Evolutionary conservation across 305 asterid species (phyloP).

Genomic region (Solanum chacoense): DNA sequence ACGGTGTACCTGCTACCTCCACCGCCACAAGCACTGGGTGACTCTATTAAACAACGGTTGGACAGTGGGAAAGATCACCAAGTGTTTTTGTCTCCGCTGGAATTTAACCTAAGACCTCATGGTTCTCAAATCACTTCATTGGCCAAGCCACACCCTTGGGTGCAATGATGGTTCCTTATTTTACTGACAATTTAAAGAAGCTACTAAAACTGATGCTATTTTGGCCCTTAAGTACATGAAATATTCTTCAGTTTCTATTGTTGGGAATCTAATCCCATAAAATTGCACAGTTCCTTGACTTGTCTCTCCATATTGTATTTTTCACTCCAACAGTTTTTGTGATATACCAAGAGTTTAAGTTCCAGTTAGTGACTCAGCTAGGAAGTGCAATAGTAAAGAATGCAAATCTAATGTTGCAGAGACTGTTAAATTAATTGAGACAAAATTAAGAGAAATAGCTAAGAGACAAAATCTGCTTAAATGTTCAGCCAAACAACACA

Average conservation of each 20-base stretch:
- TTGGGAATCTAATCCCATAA: background rate
- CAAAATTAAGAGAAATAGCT: background rate
- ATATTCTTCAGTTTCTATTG: background rate
- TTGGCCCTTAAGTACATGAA: background rate
- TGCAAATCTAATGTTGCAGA: background rate
- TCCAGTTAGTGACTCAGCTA: background rate
- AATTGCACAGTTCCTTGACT: background rate
- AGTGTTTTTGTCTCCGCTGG: background rate
- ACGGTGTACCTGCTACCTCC: background rate
- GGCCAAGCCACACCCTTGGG: background rate
- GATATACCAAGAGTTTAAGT: background rate
- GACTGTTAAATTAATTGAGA: background rate
- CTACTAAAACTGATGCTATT: background rate
- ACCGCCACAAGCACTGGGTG: background rate
- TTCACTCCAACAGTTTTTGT: background rate
- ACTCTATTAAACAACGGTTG: background rate
- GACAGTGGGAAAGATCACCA: background rate
- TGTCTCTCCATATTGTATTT: background rate
- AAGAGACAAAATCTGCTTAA: background rate
- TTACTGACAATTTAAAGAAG: background rate
- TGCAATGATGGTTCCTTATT: background rate
- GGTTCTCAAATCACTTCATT: background rate
- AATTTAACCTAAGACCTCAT: background rate
- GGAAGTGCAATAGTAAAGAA: background rate
- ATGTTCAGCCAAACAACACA: background rate